These are phyloP conservation scores for Cryptococcus neoformans DNA, from an alignment of 1,284 basidiomycete species.

Conservation along the genomic window DNA sequence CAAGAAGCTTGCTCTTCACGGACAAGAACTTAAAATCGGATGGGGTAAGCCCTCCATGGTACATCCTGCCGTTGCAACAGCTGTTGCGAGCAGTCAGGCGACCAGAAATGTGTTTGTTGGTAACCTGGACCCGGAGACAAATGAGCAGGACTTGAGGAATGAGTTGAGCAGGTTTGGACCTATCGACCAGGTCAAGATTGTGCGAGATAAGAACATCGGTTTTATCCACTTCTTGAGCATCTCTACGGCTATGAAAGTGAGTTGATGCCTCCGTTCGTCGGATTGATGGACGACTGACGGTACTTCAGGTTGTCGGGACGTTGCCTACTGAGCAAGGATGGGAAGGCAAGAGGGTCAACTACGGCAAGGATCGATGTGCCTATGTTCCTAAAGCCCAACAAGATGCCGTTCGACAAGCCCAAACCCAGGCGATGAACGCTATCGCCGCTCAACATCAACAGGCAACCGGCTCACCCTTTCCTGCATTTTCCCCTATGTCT, in stretches of 20 bases:
- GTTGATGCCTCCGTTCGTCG: conserved; percentile 32
- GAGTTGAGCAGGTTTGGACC: conserved; percentile 83
- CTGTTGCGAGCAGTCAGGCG: conserved; percentile 84
- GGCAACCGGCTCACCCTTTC: conserved; percentile 37
- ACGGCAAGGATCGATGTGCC: conserved; percentile 89
- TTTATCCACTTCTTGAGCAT: conserved; percentile 97
- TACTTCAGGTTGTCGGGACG: conserved; percentile 62
- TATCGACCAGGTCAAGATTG: conserved; percentile 97
- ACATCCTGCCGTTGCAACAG: conserved; percentile 73
- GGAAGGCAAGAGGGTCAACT: conserved; percentile 92
- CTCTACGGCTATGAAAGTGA: conserved; percentile 79
- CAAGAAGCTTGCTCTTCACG: conserved; percentile 85
- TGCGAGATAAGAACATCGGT: conserved; percentile 94
- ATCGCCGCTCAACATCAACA: conserved; percentile 40
- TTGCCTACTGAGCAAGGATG: conserved; percentile 82
- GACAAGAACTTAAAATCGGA: conserved; percentile 91
- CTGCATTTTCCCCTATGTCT: conserved; percentile 31
- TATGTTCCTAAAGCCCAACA: conserved; percentile 60
- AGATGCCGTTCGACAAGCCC: conserved; percentile 52
- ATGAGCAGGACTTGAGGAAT: conserved; percentile 83
- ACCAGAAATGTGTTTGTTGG: conserved; percentile 93
- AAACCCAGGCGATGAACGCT: conserved; percentile 57
- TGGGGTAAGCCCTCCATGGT: conserved; percentile 79
- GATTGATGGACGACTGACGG: conserved; percentile 53
- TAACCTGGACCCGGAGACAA: conserved; percentile 78